A percentile compares a stretch with the other conserved stretches of the same genome.
Conservation (phyloP, 805 yeast species). For the Kregervanrija delftensis region DNA sequence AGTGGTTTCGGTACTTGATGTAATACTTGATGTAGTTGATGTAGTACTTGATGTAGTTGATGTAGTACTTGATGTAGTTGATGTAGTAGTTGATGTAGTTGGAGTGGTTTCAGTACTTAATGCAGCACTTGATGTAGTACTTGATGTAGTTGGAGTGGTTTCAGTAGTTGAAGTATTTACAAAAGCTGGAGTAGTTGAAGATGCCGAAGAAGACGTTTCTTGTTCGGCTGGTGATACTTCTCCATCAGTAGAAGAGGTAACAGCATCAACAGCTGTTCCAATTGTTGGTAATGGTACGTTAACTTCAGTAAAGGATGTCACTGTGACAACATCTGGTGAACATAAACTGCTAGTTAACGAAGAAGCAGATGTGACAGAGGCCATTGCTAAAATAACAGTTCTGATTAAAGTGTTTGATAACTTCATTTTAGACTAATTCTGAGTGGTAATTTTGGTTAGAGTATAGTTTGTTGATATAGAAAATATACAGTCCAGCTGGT, state of each 20-base stretch:
- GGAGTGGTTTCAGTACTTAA: no score
- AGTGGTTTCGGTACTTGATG: not conserved
- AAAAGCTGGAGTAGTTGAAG: slow-evolving; percentile 10
- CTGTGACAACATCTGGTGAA: not conserved
- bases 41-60: not conserved
- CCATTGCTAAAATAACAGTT: not conserved
- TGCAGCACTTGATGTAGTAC: no score
- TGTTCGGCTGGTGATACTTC: not conserved
- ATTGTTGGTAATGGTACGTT: not conserved
- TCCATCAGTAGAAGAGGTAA: not conserved
- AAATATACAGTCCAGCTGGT: no score
- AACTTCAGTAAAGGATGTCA: not conserved
- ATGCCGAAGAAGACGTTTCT: slow-evolving; percentile 10
- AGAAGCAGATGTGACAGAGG: not conserved
- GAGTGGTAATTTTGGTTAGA: no score
- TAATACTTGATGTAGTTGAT: slow-evolving; percentile 8
- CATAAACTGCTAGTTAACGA: not conserved
- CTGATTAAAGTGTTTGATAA: slow-evolving; percentile 4
- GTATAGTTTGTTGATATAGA: no score
- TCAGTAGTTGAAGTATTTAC: no score
- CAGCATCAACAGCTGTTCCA: not conserved
- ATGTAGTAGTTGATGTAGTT: no score
- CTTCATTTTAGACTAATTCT: slow-evolving; percentile 1
- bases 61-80: no score
- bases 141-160: no score